Conservation (phyloP, 2,329 filamentous ascomycete species). For the Pseudogymnoascus verrucosus region DNA sequence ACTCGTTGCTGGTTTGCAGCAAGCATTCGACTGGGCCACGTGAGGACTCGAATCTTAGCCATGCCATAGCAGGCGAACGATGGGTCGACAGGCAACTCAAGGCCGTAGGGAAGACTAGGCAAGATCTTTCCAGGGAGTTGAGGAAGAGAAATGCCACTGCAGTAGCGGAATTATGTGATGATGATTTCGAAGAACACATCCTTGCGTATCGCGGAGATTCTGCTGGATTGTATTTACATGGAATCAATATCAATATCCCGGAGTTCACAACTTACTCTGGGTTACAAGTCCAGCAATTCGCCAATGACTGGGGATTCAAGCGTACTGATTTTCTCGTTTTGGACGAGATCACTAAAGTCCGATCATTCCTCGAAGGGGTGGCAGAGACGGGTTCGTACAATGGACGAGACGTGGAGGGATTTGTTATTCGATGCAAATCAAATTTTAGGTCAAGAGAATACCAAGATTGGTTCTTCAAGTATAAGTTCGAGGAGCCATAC, state of each 20-base stretch:
- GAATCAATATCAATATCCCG: slow-evolving; percentile 91
- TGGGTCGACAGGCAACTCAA: slow-evolving; percentile 76
- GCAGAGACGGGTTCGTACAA: slow-evolving; percentile 85
- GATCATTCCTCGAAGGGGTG: slow-evolving; percentile 71
- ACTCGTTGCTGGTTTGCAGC: slow-evolving; percentile 89
- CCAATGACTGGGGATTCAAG: slow-evolving; percentile 86
- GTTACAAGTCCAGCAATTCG: slow-evolving; percentile 77
- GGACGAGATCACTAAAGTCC: slow-evolving; percentile 65
- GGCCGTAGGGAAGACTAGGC: slow-evolving; percentile 66
- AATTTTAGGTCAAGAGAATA: slow-evolving; percentile 47
- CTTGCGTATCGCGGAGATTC: slow-evolving; percentile 75
- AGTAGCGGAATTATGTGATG: slow-evolving; percentile 93
- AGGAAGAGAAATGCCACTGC: slow-evolving; percentile 81
- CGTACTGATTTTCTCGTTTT: slow-evolving; percentile 76
- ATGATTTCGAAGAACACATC: slow-evolving; percentile 94
- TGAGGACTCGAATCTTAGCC: slow-evolving; percentile 63
- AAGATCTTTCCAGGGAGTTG: slow-evolving; percentile 69
- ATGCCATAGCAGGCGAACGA: slow-evolving; percentile 73
- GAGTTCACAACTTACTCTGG: slow-evolving; percentile 83
- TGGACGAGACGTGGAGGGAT: slow-evolving; percentile 90
- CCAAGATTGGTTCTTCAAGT: slow-evolving; percentile 99
- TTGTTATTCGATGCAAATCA: slow-evolving; percentile 82
- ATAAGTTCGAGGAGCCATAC: slow-evolving; percentile 98
- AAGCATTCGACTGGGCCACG: slow-evolving; percentile 90
- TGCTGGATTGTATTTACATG: slow-evolving; percentile 89